Evolutionary conservation across 495 filamentous ascomycete species (phyloP).

Genomic region (Aspergillus baeticus): DNA sequence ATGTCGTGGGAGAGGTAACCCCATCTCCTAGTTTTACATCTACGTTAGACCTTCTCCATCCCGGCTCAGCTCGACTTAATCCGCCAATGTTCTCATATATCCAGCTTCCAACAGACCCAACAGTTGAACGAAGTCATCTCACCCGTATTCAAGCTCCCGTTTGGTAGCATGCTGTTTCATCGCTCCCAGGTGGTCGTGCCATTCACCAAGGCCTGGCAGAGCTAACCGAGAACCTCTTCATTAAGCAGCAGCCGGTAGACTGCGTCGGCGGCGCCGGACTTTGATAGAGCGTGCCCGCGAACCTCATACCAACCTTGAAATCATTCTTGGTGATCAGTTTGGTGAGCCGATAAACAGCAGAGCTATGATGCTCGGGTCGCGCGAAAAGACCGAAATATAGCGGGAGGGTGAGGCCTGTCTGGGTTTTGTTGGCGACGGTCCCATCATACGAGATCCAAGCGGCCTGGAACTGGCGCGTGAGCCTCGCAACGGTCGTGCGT

Average conservation of each 20-base stretch:
- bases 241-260: slow-evolving; percentile 38
- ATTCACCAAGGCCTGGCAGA: slow-evolving; percentile 51
- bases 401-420: slow-evolving; percentile 45
- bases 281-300: slow-evolving; percentile 52
- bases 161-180: slow-evolving; percentile 52
- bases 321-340: slow-evolving; percentile 5
- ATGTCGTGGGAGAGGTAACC: not conserved
- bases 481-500: slow-evolving; percentile 19
- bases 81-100: slow-evolving; percentile 28
- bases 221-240: slow-evolving; percentile 44
- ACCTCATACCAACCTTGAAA: slow-evolving; percentile 48
- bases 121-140: slow-evolving; percentile 55
- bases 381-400: slow-evolving; percentile 43
- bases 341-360: not conserved
- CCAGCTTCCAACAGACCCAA: slow-evolving; percentile 41
- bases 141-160: slow-evolving; percentile 50
- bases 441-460: slow-evolving; percentile 42
- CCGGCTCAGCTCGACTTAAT: slow-evolving; percentile 9
- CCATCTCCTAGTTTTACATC: slow-evolving; percentile 8
- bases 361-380: not conserved
- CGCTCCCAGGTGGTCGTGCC: slow-evolving; percentile 58
- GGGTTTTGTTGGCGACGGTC: slow-evolving; percentile 42
- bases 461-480: slow-evolving; percentile 36
- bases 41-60: slow-evolving; percentile 12
- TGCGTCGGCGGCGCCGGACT: slow-evolving; percentile 25